Conservation (phyloP, 2,329 filamentous ascomycete genomes). For the Anisogramma anomala region DNA sequence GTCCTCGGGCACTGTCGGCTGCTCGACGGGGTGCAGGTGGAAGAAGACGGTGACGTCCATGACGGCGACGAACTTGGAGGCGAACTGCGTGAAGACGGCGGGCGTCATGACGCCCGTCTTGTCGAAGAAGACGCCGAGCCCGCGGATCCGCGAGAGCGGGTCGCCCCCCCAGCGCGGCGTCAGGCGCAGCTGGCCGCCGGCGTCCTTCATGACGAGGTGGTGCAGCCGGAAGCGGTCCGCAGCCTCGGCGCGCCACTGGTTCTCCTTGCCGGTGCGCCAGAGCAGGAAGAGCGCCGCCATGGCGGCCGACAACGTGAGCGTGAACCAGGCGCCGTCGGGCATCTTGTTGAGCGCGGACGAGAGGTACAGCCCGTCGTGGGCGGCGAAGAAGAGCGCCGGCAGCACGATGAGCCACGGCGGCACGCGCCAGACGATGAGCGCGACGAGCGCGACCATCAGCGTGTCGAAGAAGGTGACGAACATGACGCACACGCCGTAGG, state of each 20-base stretch:
- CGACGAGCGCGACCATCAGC: slow-evolving; percentile 57
- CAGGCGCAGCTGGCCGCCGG: slow-evolving; percentile 22
- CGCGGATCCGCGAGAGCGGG: slow-evolving; percentile 35
- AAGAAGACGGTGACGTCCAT: slow-evolving; percentile 61
- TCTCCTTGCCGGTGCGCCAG: slow-evolving; percentile 69
- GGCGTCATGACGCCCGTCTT: slow-evolving; percentile 56
- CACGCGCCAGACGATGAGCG: slow-evolving; percentile 59
- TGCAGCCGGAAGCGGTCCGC: slow-evolving; percentile 44
- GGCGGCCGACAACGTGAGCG: slow-evolving; percentile 48
- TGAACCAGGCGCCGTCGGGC: slow-evolving; percentile 66
- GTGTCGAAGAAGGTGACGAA: slow-evolving; percentile 68
- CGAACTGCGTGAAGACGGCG: slow-evolving; percentile 58
- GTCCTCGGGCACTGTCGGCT: slow-evolving; percentile 38
- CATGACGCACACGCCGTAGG: slow-evolving; percentile 67
- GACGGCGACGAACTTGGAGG: slow-evolving; percentile 54
- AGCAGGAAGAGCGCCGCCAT: slow-evolving; percentile 54
- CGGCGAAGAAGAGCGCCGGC: slow-evolving; percentile 49
- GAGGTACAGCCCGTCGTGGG: slow-evolving; percentile 55
- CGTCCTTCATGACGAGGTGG: slow-evolving; percentile 20
- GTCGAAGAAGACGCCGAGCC: slow-evolving; percentile 63
- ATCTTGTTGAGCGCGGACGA: slow-evolving; percentile 59
- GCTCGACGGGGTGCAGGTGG: slow-evolving; percentile 52
- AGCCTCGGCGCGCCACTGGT: slow-evolving; percentile 59
- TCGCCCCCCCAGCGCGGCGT: slow-evolving; percentile 31
- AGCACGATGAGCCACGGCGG: slow-evolving; percentile 46